Evolutionary conservation across 78 protist species (phyloP).

Genomic region (Isochrysis galbana): DNA sequence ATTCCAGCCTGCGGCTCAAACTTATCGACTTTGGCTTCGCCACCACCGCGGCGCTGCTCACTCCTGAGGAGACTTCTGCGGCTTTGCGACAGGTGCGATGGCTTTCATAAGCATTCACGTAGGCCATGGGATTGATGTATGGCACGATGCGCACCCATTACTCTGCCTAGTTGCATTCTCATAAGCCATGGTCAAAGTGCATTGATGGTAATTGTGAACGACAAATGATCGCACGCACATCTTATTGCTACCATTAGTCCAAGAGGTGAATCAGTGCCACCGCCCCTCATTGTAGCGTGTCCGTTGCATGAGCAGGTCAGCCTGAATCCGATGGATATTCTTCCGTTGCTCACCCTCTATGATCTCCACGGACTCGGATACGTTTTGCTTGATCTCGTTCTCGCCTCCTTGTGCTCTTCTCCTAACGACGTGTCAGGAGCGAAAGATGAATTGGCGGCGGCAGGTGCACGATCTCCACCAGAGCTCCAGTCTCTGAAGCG

Average conservation of each 20-base stretch:
- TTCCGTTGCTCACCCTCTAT: not conserved
- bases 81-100: not conserved
- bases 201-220: too few relatives aligned
- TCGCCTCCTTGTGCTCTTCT: not conserved
- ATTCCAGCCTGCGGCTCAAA: not conserved
- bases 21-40: not conserved
- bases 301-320: not conserved
- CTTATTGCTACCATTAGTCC: too few relatives aligned
- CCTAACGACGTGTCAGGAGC: not conserved
- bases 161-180: too few relatives aligned
- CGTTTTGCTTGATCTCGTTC: not conserved
- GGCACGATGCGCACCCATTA: too few relatives aligned
- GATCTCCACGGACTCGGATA: not conserved
- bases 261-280: too few relatives aligned
- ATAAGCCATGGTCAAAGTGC: too few relatives aligned
- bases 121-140: too few relatives aligned
- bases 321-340: not conserved
- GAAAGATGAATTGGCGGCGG: too few relatives aligned
- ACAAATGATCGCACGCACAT: too few relatives aligned
- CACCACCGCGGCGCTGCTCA: not conserved
- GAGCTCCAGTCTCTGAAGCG: conserved; percentile 1
- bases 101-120: too few relatives aligned
- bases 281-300: not conserved
- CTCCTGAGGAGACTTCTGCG: not conserved
- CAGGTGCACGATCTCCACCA: not conserved